A percentile compares a stretch with the other conserved stretches of the same genome.
Conservation (phyloP, 2,329 filamentous ascomycete genomes). For the Daldinia sp. region DNA sequence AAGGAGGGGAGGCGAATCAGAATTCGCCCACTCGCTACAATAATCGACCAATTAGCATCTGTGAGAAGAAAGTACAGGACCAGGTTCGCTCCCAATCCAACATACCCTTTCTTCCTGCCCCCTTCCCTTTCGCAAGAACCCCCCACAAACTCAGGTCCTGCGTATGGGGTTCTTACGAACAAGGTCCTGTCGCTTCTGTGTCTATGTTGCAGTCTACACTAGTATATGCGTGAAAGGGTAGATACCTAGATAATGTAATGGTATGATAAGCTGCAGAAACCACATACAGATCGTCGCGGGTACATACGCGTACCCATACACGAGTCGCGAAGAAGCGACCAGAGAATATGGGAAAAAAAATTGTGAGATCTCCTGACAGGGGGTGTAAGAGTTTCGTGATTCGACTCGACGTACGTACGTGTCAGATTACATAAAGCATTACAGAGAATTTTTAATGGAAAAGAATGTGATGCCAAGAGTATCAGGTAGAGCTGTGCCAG, state of each 20-base stretch:
- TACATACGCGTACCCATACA: slow-evolving; percentile 15
- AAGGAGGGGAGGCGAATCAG: slow-evolving; percentile 29
- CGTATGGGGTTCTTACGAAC: slow-evolving; percentile 18
- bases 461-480: slow-evolving; percentile 2
- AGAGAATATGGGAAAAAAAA: not conserved
- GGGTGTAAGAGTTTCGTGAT: slow-evolving; percentile 5
- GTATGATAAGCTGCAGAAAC: slow-evolving; percentile 34
- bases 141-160: slow-evolving; percentile 17
- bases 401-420: not conserved
- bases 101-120: slow-evolving; percentile 4
- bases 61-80: slow-evolving; percentile 21
- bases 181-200: not conserved
- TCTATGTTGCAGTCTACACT: too few relatives aligned
- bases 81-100: slow-evolving; percentile 8
- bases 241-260: slow-evolving; percentile 34
- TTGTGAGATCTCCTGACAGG: slow-evolving; percentile 23
- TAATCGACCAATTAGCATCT: slow-evolving; percentile 33
- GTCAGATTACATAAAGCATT: slow-evolving; percentile 4
- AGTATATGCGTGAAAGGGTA: slow-evolving; percentile 7
- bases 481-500: slow-evolving; percentile 4
- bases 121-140: slow-evolving; percentile 10
- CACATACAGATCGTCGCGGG: slow-evolving; percentile 33
- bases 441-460: slow-evolving; percentile 1
- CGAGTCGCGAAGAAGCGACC: slow-evolving; percentile 24
- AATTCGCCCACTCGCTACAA: slow-evolving; percentile 33